A percentile compares a stretch with the other conserved stretches of the same genome.
phyloP scores from a whole-genome alignment of 805 yeast species.

The Wickerhamiella lipophila region DNA sequence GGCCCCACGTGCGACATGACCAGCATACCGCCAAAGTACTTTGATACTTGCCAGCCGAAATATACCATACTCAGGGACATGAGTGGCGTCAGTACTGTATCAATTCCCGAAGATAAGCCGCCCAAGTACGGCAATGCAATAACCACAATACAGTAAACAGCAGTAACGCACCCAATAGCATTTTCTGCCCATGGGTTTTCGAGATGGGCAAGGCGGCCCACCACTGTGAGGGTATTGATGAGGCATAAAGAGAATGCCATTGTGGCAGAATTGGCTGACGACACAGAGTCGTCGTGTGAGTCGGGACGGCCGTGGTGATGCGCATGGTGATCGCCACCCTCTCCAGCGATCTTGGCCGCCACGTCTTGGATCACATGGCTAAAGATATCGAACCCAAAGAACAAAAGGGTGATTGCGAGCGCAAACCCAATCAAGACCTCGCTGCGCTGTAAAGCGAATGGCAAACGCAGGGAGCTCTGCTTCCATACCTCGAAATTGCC shows the following conservation, averaged over 20 bases:
- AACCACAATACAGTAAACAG: constrained; percentile 25
- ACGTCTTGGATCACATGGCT: constrained; percentile 79
- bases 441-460: constrained; percentile 86
- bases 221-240: constrained; percentile 14
- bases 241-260: constrained; percentile 11
- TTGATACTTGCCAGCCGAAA: constrained; percentile 31
- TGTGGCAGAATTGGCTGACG: constrained; percentile 6
- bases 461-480: constrained; percentile 64
- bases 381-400: constrained; percentile 80
- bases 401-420: constrained; percentile 65
- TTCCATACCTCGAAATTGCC: constrained; percentile 92
- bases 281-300: background rate
- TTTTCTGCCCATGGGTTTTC: constrained; percentile 11
- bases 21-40: constrained; percentile 33
- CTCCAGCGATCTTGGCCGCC: constrained; percentile 29
- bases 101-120: constrained; percentile 23
- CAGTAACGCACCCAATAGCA: constrained; percentile 25
- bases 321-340: constrained; percentile 24
- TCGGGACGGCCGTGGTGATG: constrained; percentile 21
- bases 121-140: constrained; percentile 26
- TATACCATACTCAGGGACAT: constrained; percentile 32
- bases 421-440: constrained; percentile 86
- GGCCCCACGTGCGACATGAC: constrained; percentile 33
- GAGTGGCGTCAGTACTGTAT: constrained; percentile 28
- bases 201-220: constrained; percentile 8